Evolutionary conservation across 495 filamentous ascomycete species (phyloP).

Genomic region (Annulohypoxylon nitens): DNA sequence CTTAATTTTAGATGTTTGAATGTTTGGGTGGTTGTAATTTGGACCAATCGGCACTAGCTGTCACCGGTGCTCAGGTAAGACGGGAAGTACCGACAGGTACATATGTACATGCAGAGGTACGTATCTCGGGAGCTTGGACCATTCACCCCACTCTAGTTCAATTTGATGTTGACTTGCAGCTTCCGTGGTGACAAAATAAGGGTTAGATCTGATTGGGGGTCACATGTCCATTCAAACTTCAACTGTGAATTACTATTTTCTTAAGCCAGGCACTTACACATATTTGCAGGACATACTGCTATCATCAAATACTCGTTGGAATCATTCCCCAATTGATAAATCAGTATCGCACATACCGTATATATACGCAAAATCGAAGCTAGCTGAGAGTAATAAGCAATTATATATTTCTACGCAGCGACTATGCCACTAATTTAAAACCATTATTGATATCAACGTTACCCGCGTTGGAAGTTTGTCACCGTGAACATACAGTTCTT

Average conservation of each 20-base stretch:
- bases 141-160: neutral
- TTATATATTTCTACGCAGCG: too few relatives aligned
- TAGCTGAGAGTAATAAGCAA: neutral
- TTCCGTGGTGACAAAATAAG: slow-evolving; percentile 4
- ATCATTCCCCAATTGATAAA: neutral
- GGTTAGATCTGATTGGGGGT: slow-evolving; percentile 13
- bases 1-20: slow-evolving; percentile 10
- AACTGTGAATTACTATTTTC: neutral
- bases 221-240: slow-evolving; percentile 33
- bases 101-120: neutral
- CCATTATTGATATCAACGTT: too few relatives aligned
- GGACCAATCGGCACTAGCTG: slow-evolving; percentile 16
- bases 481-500: too few relatives aligned
- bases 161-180: slow-evolving; percentile 19
- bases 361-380: neutral
- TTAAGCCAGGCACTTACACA: neutral
- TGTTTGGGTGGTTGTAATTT: slow-evolving; percentile 3
- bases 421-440: too few relatives aligned
- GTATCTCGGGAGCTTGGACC: slow-evolving; percentile 26
- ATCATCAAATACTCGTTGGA: too few relatives aligned
- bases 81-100: slow-evolving; percentile 5
- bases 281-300: too few relatives aligned
- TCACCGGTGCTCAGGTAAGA: slow-evolving; percentile 7
- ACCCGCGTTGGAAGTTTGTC: too few relatives aligned
- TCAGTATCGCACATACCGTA: too few relatives aligned